Percentiles rank a stretch among this genome's conserved stretches.
phyloP scores from a whole-genome alignment of 176 grass and related monocot species.

The Oryza meridionalis region DNA sequence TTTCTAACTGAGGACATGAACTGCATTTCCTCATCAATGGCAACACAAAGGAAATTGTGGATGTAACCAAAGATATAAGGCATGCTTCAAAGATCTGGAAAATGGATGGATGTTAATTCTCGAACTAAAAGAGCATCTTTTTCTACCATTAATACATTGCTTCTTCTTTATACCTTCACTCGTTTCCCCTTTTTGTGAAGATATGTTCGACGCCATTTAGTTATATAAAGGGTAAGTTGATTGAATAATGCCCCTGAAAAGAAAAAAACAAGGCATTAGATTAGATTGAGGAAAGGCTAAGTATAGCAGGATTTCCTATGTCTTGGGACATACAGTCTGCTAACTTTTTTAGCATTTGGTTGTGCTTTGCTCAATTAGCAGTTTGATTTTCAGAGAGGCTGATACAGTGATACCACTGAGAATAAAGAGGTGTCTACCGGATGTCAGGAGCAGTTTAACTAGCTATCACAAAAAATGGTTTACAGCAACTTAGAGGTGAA shows the following conservation, averaged over 20 bases:
- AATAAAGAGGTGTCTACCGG: slow-evolving; percentile 3
- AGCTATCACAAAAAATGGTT: background rate
- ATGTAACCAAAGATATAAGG: slow-evolving; percentile 93
- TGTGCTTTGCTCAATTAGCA: background rate
- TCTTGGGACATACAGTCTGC: background rate
- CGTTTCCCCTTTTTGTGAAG: slow-evolving; percentile 92
- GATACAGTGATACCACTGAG: slow-evolving; percentile 2
- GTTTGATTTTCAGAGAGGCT: slow-evolving; percentile 23
- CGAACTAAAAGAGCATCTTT: slow-evolving; percentile 3
- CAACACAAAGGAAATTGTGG: slow-evolving; percentile 84
- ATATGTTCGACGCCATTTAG: slow-evolving; percentile 82
- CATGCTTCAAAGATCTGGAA: slow-evolving; percentile 94
- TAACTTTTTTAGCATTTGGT: slow-evolving; percentile 21
- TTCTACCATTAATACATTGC: slow-evolving; percentile 15
- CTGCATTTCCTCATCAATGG: slow-evolving; percentile 93
- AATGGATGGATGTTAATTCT: slow-evolving; percentile 27
- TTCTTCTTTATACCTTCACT: slow-evolving; percentile 66
- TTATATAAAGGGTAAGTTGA: slow-evolving; percentile 96
- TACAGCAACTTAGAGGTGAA: background rate
- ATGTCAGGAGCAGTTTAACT: slow-evolving; percentile 3
- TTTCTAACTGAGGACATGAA: slow-evolving; percentile 74
- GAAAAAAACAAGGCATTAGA: slow-evolving; percentile 25
- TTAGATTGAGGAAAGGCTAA: slow-evolving; percentile 28
- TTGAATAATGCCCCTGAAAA: slow-evolving; percentile 95
- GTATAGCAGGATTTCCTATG: background rate